These are phyloP conservation scores for Pleurotus eryngii DNA, from an alignment of 768 basidiomycete species.

Conservation along the genomic window DNA sequence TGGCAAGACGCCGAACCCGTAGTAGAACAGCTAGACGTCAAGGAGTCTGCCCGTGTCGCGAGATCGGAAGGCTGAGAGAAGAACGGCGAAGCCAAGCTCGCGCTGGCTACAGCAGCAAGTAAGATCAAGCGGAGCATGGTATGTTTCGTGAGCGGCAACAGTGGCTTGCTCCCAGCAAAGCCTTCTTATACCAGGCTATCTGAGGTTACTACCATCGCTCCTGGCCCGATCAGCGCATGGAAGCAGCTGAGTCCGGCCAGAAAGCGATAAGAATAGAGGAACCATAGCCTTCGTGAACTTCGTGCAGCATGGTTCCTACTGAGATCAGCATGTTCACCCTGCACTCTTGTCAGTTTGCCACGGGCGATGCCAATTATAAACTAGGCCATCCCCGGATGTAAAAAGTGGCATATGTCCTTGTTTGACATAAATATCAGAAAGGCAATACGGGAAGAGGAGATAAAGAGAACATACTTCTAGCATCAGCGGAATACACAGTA, in stretches of 20 bases:
- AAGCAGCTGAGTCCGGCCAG: background rate
- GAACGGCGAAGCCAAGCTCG: constrained; percentile 2
- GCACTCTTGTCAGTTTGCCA: background rate
- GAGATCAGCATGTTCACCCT: constrained; percentile 1
- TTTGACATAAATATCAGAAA: too few relatives aligned
- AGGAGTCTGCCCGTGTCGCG: constrained; percentile 20
- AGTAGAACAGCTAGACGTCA: constrained; percentile 53
- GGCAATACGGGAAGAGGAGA: too few relatives aligned
- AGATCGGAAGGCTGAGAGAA: constrained; percentile 15
- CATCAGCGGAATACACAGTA: too few relatives aligned
- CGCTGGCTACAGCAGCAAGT: background rate
- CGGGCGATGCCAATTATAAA: background rate
- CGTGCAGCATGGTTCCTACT: background rate
- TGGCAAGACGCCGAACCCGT: constrained; percentile 52
- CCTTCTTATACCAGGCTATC: background rate
- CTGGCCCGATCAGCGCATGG: background rate
- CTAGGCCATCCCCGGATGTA: background rate
- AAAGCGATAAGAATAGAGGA: background rate
- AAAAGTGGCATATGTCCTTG: background rate
- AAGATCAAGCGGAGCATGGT: background rate
- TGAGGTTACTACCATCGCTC: background rate
- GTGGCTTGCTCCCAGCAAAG: background rate
- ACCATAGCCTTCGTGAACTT: background rate
- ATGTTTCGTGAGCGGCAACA: background rate
- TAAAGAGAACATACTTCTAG: too few relatives aligned